Evolutionary conservation across 441 rosid genomes (phyloP), one percentile per base, ranked within the genome.

Genomic region (Viola pubescens): DNA sequence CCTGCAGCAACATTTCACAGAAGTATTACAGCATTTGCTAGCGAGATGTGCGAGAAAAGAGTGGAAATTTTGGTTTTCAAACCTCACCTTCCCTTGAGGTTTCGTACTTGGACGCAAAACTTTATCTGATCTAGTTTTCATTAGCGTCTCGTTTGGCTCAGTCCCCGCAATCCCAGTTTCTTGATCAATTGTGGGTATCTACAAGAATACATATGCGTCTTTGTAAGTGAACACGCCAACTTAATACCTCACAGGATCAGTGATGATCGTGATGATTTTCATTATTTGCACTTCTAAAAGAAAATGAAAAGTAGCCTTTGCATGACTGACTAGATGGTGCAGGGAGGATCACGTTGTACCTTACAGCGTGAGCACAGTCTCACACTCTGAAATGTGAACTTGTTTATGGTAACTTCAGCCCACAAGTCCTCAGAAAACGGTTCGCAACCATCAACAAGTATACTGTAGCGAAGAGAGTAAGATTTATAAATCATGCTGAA

Each of bases 361-460:
- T 87, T 87, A 56, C 97, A 89, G 57, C 94, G 96, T 56, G 89
- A 68, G 54, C 96, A 87, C 37, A 91, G 72, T 68, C 69, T 85
- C 45, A 86, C 94, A 65, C 88, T 88, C 48, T 61, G 64, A 65
- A 88, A 88, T 39, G 74, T 74, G 70, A 71, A 69, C 51, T 74
- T 68, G 71, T 68, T 62, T 52, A 91, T 82, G 69, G 52, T 70
- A 14, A 88, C 67, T 78, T 86, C 89, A 4, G 66, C 81, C 96
- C 96, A 86, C 47, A 82, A 52, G 71, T 91, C 98, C 79, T 91
- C 98, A 3, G 87, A 70, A 75, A 83, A 88, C 9, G 98, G 91
- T 55, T 81, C 82, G 61, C 89, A 88, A 43, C 98, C 96, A 61
- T 73, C 73, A 46, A 88, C 88, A 47, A 85, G 75, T 75, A 91